Conservation (phyloP, 164 flowering plant genomes). For the Buxus sempervirens region DNA sequence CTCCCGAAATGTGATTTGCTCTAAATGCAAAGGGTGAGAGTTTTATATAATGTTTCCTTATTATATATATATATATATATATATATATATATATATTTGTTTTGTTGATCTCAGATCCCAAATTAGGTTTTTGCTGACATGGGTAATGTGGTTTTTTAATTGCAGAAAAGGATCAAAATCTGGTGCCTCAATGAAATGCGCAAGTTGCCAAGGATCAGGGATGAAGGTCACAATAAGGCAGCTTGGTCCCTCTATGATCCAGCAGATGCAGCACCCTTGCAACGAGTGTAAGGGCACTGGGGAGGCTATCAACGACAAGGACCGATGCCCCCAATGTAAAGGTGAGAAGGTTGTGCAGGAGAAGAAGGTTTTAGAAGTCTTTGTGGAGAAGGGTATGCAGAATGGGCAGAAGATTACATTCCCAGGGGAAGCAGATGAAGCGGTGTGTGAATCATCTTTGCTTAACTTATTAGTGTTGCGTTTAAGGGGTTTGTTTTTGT, state of each 20-base stretch:
- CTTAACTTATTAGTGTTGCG: neutral
- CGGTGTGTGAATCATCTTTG: conserved; percentile 38
- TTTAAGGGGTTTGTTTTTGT: neutral
- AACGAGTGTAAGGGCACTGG: conserved; percentile 88
- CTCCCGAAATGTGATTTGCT: conserved; percentile 61
- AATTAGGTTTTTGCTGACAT: neutral
- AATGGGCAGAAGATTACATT: conserved; percentile 80
- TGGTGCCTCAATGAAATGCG: conserved; percentile 71
- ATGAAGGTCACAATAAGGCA: conserved; percentile 87
- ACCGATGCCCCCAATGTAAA: conserved; percentile 77
- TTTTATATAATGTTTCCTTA: neutral
- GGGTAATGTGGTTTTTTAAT: neutral
- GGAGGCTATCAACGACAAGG: conserved; percentile 69
- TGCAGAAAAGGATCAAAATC: conserved; percentile 83
- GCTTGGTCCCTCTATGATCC: conserved; percentile 84
- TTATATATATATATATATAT: no score
- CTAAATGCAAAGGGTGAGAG: conserved; percentile 78
- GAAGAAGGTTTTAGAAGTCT: conserved; percentile 82
- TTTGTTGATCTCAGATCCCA: no score
- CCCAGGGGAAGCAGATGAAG: conserved; percentile 92
- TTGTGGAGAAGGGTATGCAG: conserved; percentile 94
- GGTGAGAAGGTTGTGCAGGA: conserved; percentile 90
- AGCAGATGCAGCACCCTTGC: conserved; percentile 90
- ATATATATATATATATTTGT: neutral
- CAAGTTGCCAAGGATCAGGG: conserved; percentile 76